Base-by-base conservation (phyloP, 1,139 yeast genomes). In the Scheffersomyces titani region DNA sequence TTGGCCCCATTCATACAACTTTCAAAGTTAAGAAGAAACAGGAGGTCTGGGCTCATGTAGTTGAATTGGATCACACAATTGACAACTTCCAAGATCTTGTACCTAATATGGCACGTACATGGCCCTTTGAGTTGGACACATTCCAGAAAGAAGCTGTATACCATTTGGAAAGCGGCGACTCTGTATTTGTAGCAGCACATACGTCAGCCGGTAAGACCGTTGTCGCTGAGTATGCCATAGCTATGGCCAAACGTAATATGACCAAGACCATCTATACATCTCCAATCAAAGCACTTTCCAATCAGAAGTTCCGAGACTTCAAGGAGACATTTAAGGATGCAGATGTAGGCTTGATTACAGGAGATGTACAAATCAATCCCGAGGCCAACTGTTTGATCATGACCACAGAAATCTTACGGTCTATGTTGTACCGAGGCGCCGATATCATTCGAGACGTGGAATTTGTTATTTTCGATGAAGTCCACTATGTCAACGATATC, bases 121-220 rank as follows among this genome's bases (percentile, higher is more conserved):
- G 94, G 89, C 98, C 99, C 0, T 94, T 94, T 67, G 93, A 90
- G 63, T 80, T 94, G 57, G 99, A 94, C 76, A 90, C 92, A 44
- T 94, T 94, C 75, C 99, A 94, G 73, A 93, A 96, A 70, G 98
- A 96, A 68, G 98, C 99, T 0, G 92, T 94, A 1, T 94, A 92
- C 62, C 98, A 94, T 75, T 82, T 94, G 62, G 99, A 94, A 69
- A 96, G 93, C 70, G 97, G 97, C 52, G 99, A 94, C 70, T 92
- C 98, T 0, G 99, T 94, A 2, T 91, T 94, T 72, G 98, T 94
- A 3, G 98, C 99, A 6, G 99, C 99, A 0, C 99, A 94, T 70
- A 91, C 97, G 0, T 91, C 97, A 5, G 97, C 97, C 0, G 97
- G 97, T 72, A 91, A 91, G 68, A 91, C 97, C 0, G 97, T 91